A percentile compares a stretch with the other conserved stretches of the same genome.
Evolutionary conservation across 2,329 filamentous ascomycete species (phyloP).

Genomic region (Talaromyces marneffei): DNA sequence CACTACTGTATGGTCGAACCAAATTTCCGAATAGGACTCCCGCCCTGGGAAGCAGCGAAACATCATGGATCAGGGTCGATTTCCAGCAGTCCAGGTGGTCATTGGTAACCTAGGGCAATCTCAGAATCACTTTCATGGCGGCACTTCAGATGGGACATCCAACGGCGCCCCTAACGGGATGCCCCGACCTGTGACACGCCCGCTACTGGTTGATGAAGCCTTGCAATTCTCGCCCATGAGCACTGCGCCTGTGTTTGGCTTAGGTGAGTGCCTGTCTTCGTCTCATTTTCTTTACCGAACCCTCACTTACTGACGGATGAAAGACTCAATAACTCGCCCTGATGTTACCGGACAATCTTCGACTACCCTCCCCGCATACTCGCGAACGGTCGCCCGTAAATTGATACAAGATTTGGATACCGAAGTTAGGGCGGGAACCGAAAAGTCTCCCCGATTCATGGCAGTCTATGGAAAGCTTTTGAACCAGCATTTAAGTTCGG

Average conservation of each 20-base stretch:
- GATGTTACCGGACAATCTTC: conserved; percentile 39
- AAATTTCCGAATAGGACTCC: conserved; percentile 19
- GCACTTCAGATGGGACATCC: conserved; percentile 5
- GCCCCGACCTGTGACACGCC: conserved; percentile 26
- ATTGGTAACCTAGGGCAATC: conserved; percentile 32
- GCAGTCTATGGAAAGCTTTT: conserved; percentile 65
- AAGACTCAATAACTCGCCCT: conserved; percentile 39
- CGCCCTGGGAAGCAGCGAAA: conserved; percentile 19
- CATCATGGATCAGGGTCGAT: conserved; percentile 38
- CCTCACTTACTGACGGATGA: conserved; percentile 21
- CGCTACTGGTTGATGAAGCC: conserved; percentile 43
- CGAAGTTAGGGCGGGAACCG: conserved; percentile 57
- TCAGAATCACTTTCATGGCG: conserved; percentile 19
- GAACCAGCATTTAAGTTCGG: conserved; percentile 64
- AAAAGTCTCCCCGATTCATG: conserved; percentile 58
- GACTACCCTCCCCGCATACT: conserved; percentile 38
- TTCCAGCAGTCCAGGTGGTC: conserved; percentile 38
- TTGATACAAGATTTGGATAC: conserved; percentile 63
- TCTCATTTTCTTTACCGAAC: conserved; percentile 14
- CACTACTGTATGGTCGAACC: conserved; percentile 9
- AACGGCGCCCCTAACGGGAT: not conserved
- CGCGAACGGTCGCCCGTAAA: conserved; percentile 47
- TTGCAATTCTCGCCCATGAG: conserved; percentile 47
- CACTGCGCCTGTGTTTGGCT: conserved; percentile 43
- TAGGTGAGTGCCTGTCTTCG: conserved; percentile 28